These are phyloP conservation scores for Mycena sanguinolenta DNA, from an alignment of 768 basidiomycete species.

Conservation along the genomic window DNA sequence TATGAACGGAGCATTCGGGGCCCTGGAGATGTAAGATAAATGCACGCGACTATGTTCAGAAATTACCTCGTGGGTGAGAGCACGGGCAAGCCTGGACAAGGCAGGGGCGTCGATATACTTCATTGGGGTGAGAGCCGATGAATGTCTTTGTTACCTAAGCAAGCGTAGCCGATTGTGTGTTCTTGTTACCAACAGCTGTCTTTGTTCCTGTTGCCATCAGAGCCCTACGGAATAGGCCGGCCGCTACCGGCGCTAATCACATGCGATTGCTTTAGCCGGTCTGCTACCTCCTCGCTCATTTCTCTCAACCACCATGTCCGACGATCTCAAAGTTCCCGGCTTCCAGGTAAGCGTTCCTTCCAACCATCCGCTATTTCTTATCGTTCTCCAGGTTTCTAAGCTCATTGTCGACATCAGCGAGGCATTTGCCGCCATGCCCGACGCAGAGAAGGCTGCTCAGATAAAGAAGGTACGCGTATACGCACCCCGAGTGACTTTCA, in stretches of 20 bases:
- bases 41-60: neutral
- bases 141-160: slow-evolving; percentile 10
- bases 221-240: neutral
- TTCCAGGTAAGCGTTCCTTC: slow-evolving; percentile 68
- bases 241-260: neutral
- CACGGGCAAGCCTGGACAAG: slow-evolving; percentile 82
- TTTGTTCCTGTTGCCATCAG: no score
- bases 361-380: neutral
- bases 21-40: slow-evolving; percentile 64
- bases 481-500: no score
- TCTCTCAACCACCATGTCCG: slow-evolving; percentile 63
- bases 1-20: slow-evolving; percentile 89
- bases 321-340: slow-evolving; percentile 77
- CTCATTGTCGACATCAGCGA: slow-evolving; percentile 67
- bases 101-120: slow-evolving; percentile 92
- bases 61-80: slow-evolving; percentile 32
- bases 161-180: no score
- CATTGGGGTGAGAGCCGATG: slow-evolving; percentile 53
- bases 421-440: slow-evolving; percentile 66
- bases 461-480: slow-evolving; percentile 75
- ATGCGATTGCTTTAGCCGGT: slow-evolving; percentile 1
- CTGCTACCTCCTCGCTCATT: neutral
- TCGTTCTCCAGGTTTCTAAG: slow-evolving; percentile 70
- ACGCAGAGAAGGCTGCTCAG: slow-evolving; percentile 73
- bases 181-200: no score